These are phyloP conservation scores for Ceratobasidium theobromae DNA, from an alignment of 1,284 basidiomycete species.

Conservation along the genomic window DNA sequence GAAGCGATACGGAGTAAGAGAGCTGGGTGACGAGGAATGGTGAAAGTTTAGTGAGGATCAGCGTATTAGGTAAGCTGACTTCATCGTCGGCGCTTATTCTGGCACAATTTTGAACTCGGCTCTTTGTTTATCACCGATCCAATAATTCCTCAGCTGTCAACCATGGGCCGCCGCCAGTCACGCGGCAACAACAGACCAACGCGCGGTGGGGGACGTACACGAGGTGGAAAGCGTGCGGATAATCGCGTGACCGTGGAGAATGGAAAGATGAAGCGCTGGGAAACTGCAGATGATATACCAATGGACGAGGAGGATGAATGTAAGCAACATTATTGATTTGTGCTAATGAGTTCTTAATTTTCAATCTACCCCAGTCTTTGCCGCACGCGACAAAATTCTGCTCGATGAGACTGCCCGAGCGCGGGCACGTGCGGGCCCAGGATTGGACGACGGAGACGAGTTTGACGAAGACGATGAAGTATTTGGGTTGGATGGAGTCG, in stretches of 20 bases:
- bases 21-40: neutral
- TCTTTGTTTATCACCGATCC: constrained; percentile 17
- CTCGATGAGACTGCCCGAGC: constrained; percentile 57
- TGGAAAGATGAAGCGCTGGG: constrained; percentile 57
- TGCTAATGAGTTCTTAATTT: neutral
- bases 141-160: neutral
- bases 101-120: constrained; percentile 24
- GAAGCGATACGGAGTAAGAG: constrained; percentile 10
- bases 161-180: constrained; percentile 28
- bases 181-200: constrained; percentile 1
- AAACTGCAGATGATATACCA: constrained; percentile 63
- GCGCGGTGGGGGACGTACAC: neutral
- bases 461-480: constrained; percentile 69
- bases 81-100: constrained; percentile 26
- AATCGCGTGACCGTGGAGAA: neutral
- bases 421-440: constrained; percentile 30
- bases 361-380: constrained; percentile 55
- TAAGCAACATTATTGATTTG: constrained; percentile 44
- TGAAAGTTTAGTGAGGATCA: constrained; percentile 33
- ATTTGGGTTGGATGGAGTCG: constrained; percentile 60
- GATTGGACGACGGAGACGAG: constrained; percentile 45
- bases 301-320: constrained; percentile 76
- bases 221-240: neutral
- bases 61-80: constrained; percentile 20
- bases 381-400: constrained; percentile 73